Base-by-base conservation (phyloP, 2,329 filamentous ascomycete species). In the Alternaria arborescens region DNA sequence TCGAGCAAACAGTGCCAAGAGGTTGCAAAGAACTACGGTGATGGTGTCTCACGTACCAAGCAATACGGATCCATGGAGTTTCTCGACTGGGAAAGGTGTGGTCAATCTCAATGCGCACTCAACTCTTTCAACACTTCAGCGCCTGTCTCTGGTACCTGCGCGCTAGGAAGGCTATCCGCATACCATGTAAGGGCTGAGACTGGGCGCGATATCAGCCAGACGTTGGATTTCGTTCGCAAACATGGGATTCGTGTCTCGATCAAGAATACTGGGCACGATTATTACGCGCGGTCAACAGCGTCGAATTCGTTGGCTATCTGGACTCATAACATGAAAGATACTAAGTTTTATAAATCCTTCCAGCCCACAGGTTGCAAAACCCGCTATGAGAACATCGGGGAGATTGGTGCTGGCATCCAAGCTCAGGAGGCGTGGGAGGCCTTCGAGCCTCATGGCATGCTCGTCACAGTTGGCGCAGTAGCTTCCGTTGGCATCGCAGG, bases 401-500 rank as follows among this genome's bases (percentile, higher is more conserved):
- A 74, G 43, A 64, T 79, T 8, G 74, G 75, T 24, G 75, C 77
- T 2, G 77, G 77, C 8, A 59, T 78, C 8, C 73, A 74, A 54
- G 77, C 74, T 10, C 68, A 75, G 59, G 74, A 78, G 52, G 75
- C 75, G 6, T 79, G 77, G 73, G 69, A 68, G 18, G 76, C 73
- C 59, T 77, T 77, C 50, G 74, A 78, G 51, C 68, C 65, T 14
- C 60, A 74, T 4, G 62, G 62, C 14, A 74, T 78, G 71, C 66
- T 74, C 26, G 75, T 77, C 52, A 78, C 74, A 8, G 74, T 78
- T n/a, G 74, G 74, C 11, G 74, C 75, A 14, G 65, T 75, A 4
- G 65, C 66, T 8, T 84, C 81, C 4, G 84, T 88, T 10, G 86
- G 86, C 12, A 78, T 86, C 68, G 82, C 73, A 10, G 75, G 75